Base-by-base conservation (phyloP, 1,139 yeast species). In the Nakaseomyces kungkrabaensis region DNA sequence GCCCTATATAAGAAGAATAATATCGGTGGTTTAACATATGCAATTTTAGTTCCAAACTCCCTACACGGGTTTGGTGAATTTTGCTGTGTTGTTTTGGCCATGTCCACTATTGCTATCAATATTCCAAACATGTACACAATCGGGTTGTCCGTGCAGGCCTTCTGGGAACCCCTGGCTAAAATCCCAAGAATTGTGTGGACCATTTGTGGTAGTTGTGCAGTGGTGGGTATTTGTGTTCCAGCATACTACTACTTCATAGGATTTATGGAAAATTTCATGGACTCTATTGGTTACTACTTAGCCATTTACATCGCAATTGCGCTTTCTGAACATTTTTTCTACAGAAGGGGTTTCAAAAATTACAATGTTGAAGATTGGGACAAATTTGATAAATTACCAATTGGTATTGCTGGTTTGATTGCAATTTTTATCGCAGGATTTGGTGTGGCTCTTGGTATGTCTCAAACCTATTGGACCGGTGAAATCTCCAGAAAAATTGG, bases 91-190 rank as follows among this genome's bases (percentile, higher is more conserved):
- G 51, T 89, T n/a, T 72, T 89, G 56, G 87, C 95, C 25, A 70
- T 89, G 57, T 85, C 95, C 37, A 86, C 96, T 46, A 81, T 89
- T 52, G 86, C 96, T 59, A 88, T 88, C 75, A 88, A 88, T 71
- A 77, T 87, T 65, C 96, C 96, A 65, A 89, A 88, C 74, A 82
- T 88, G 83, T 89, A 89, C 74, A 85, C 96, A n/a, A 78, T 87
- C 62, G 90, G 87, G 36, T 74, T 89, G 57, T 82, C 90, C 54
- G 88, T 90, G 27, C 96, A 88, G 72, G 81, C 95, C 26, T 72
- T 85, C 59, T 85, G 90, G 87, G 77, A 84, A 46, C 78, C 78
- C 52, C 76, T 89, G 62, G 73, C 79, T 48, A 76, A 73, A 61
- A 73, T 89, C 51, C 97, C 97, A 59, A 79, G 96, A 72, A 76